phyloP scores from a whole-genome alignment of 78 protist genomes.

The slime mould (Dictyostelium discoideum) region dicty_2.7 NC_007088.5:6784001-6784500 shows the following conservation, averaged over 20 bases:
- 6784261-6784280: constrained; percentile 33
- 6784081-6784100: constrained; percentile 8
- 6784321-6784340: constrained; percentile 62
- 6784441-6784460: background rate
- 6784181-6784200: background rate
- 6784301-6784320: constrained; percentile 61
- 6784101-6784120: constrained; percentile 16
- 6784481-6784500: background rate
- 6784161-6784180: background rate
- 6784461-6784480: constrained; percentile 7
- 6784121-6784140: background rate
- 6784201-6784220: background rate
- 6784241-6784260: constrained; percentile 18
- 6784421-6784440: constrained; percentile 7
- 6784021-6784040: background rate
- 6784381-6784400: constrained; percentile 36
- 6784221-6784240: constrained; percentile 47
- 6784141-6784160: background rate
- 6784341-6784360: constrained; percentile 75
- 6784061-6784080: background rate
- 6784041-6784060: constrained; percentile 22
- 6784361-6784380: constrained; percentile 61
- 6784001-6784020: background rate
- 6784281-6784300: constrained; percentile 58
- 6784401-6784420: constrained; percentile 43